Percentiles rank a stretch among this genome's conserved stretches.
phyloP scores from a whole-genome alignment of 179 eudicot genomes.

The Sideroxylon spinosum region DNA sequence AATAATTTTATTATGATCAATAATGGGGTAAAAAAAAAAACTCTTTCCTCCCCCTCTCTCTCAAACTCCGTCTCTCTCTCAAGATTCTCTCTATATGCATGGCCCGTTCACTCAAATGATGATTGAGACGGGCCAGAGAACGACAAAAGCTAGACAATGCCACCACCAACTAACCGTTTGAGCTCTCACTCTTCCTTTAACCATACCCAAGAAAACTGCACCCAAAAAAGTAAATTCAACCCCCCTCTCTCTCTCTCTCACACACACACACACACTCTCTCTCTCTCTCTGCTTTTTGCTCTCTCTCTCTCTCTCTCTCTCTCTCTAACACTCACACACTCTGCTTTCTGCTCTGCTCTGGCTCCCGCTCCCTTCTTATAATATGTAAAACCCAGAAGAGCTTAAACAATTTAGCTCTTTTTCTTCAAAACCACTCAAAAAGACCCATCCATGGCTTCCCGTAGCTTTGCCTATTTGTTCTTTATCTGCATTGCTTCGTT shows the following conservation, averaged over 20 bases:
- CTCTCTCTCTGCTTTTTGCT: not conserved
- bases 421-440: slow-evolving; percentile 4
- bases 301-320: slow-evolving; percentile 4
- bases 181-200: not conserved
- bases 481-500: slow-evolving; percentile 18
- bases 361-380: slow-evolving; percentile 15
- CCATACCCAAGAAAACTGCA: not conserved
- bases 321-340: not conserved
- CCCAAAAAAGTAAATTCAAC: not conserved
- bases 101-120: not conserved
- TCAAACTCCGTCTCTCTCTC: not conserved
- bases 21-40: no score
- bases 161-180: not conserved
- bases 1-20: no score
- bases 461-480: slow-evolving; percentile 18
- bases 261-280: no score
- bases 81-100: not conserved
- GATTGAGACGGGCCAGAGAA: not conserved
- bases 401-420: slow-evolving; percentile 8
- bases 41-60: not conserved
- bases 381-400: slow-evolving; percentile 38
- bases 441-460: slow-evolving; percentile 23
- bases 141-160: not conserved
- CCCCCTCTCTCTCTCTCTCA: slow-evolving; percentile 11
- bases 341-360: slow-evolving; percentile 17